phyloP scores from a whole-genome alignment of 345 rosid species.

The Punica granatum region DNA sequence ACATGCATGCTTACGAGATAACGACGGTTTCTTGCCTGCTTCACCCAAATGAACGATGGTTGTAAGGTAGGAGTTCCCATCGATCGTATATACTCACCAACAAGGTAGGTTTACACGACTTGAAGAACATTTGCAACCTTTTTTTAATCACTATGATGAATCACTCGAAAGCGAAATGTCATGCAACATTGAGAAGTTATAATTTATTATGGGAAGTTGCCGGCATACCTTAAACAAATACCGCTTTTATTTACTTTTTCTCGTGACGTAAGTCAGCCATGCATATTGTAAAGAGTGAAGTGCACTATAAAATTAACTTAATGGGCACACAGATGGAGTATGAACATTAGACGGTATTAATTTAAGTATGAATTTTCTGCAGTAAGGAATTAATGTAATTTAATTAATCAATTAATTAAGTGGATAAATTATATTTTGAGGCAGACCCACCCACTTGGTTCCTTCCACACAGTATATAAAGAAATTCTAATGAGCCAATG shows the following conservation, averaged over 20 bases:
- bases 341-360: too few relatives aligned
- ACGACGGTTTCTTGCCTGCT: neutral
- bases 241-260: neutral
- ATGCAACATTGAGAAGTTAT: neutral
- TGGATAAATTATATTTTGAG: neutral
- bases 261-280: neutral
- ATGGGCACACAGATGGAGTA: neutral
- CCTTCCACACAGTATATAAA: neutral
- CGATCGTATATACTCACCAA: neutral
- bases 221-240: neutral
- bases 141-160: neutral
- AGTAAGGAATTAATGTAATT: too few relatives aligned
- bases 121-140: neutral
- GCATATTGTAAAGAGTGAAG: neutral
- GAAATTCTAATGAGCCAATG: too few relatives aligned
- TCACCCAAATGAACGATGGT: neutral
- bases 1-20: neutral
- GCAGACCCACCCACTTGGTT: neutral
- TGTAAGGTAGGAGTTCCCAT: neutral
- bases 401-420: neutral
- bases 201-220: too few relatives aligned
- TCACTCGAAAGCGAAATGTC: neutral
- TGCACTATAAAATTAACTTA: neutral
- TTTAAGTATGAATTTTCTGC: too few relatives aligned
- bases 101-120: neutral